These are phyloP conservation scores for Trichomonas vaginalis DNA, from an alignment of 208 protist genomes.

Conservation along the genomic window DNA sequence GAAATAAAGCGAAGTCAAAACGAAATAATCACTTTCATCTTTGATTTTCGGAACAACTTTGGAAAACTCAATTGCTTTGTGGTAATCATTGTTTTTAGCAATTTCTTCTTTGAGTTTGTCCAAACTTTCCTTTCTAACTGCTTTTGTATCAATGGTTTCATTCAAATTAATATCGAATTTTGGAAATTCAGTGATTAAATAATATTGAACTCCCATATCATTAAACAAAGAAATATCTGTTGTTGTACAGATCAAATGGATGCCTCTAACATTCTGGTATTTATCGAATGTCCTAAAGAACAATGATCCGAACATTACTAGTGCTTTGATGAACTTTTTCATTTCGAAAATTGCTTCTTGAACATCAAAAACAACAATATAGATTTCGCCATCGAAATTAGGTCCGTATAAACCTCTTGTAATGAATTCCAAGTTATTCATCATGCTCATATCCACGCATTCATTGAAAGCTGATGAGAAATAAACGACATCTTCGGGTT, in stretches of 20 bases:
- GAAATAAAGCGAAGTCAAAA: background rate
- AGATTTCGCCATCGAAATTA: background rate
- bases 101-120: background rate
- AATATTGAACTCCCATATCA: background rate
- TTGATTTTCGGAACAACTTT: background rate
- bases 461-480: background rate
- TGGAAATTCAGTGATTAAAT: background rate
- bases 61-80: background rate
- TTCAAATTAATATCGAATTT: background rate
- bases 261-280: background rate
- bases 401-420: background rate
- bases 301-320: background rate
- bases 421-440: background rate
- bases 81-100: background rate
- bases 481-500: background rate
- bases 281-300: background rate
- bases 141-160: background rate
- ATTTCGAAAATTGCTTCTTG: background rate
- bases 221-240: background rate
- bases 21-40: background rate
- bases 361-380: background rate
- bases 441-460: background rate
- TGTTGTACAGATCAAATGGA: background rate
- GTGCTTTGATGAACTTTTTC: background rate
- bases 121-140: background rate